These are phyloP conservation scores for Emmonsia crescens DNA, from an alignment of 2,329 filamentous ascomycete genomes.

Conservation along the genomic window DNA sequence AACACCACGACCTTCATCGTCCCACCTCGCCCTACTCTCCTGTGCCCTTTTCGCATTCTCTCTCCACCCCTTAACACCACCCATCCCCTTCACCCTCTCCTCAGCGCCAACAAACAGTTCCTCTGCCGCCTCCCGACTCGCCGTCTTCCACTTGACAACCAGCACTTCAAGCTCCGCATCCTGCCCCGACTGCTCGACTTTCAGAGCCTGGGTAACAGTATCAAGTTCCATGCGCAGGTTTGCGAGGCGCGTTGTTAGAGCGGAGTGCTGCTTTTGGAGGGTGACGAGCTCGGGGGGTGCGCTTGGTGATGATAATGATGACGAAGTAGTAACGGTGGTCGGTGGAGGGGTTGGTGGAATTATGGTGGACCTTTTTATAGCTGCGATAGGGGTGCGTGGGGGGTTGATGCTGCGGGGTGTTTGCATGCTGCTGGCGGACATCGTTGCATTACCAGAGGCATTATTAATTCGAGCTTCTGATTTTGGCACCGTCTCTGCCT, in stretches of 20 bases:
- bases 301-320: conserved; percentile 1
- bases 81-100: conserved; percentile 52
- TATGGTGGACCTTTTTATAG: neutral
- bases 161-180: conserved; percentile 48
- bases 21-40: conserved; percentile 28
- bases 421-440: neutral
- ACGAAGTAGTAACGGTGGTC: neutral
- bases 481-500: neutral
- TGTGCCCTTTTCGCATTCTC: conserved; percentile 37
- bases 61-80: conserved; percentile 49
- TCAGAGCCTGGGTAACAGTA: conserved; percentile 41
- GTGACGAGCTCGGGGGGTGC: conserved; percentile 15
- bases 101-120: conserved; percentile 52
- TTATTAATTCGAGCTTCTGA: neutral
- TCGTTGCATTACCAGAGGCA: neutral
- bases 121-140: conserved; percentile 54
- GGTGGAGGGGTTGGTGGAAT: conserved; percentile 7
- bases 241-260: conserved; percentile 23
- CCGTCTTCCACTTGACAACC: conserved; percentile 50
- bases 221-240: conserved; percentile 37
- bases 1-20: conserved; percentile 26
- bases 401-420: neutral
- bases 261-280: conserved; percentile 28
- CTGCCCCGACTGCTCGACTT: conserved; percentile 35
- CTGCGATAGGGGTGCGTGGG: neutral